Evolutionary conservation across 176 grass and related monocot species (phyloP).

Genomic region (Canna indica): DNA sequence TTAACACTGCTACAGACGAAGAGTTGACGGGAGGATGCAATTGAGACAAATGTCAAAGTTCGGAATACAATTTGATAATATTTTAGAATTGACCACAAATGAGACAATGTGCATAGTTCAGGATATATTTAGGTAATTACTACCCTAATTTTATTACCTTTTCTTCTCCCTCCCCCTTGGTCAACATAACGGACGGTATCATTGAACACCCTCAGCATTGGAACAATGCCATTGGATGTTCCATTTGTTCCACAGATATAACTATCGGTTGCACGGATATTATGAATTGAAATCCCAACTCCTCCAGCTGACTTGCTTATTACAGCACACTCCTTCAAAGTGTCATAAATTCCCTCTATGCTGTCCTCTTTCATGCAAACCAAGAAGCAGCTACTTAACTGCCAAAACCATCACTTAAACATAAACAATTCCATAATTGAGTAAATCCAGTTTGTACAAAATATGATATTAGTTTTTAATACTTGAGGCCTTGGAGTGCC

Average conservation of each 20-base stretch:
- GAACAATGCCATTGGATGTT: slow-evolving; percentile 83
- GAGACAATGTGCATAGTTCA: too few relatives aligned
- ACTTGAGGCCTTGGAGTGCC: slow-evolving; percentile 90
- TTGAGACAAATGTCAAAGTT: too few relatives aligned
- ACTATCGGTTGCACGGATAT: slow-evolving; percentile 75
- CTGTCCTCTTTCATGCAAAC: slow-evolving; percentile 98
- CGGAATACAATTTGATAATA: too few relatives aligned
- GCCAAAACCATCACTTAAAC: background rate
- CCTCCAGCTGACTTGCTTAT: slow-evolving; percentile 96
- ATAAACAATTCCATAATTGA: background rate
- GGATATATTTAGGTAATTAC: too few relatives aligned
- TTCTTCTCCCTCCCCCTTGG: slow-evolving; percentile 95
- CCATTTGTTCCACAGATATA: slow-evolving; percentile 94
- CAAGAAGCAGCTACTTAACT: slow-evolving; percentile 94
- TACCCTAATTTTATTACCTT: slow-evolving; percentile 70
- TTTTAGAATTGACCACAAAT: too few relatives aligned
- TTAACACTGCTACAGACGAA: too few relatives aligned
- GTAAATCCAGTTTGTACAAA: background rate
- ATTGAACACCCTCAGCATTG: slow-evolving; percentile 90
- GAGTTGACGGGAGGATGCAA: too few relatives aligned
- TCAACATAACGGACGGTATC: slow-evolving; percentile 98
- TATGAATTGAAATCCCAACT: slow-evolving; percentile 91
- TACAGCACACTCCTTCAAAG: slow-evolving; percentile 81
- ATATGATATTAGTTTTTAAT: background rate
- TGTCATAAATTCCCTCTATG: slow-evolving; percentile 97